Percentiles rank a stretch among this genome's conserved stretches.
Conservation (phyloP, 495 filamentous ascomycete genomes). For the Aspergillus sparsus region DNA sequence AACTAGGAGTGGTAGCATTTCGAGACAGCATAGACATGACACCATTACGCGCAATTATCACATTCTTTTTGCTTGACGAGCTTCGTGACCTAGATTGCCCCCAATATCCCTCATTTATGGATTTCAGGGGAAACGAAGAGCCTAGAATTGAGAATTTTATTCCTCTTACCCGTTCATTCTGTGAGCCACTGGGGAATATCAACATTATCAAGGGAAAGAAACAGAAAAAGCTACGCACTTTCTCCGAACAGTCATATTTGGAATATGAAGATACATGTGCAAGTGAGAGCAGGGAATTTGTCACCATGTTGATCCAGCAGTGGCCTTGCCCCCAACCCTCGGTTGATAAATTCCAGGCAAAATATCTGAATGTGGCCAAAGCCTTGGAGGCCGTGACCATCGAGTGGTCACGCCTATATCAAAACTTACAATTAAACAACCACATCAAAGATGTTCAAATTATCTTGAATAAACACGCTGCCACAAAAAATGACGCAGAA, state of each 20-base stretch:
- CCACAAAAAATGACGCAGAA: too few relatives aligned
- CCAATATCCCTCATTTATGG: conserved; percentile 26
- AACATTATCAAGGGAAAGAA: background rate
- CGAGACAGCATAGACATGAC: conserved; percentile 33
- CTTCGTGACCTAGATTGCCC: conserved; percentile 37
- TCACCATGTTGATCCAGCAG: conserved; percentile 34
- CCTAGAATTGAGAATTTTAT: conserved; percentile 26
- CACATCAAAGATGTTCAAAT: conserved; percentile 37
- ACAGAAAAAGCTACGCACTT: conserved; percentile 1
- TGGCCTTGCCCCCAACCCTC: conserved; percentile 39
- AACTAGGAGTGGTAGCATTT: conserved; percentile 44
- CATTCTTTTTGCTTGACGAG: conserved; percentile 36
- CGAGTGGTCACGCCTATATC: conserved; percentile 51
- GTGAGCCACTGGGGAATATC: conserved; percentile 3
- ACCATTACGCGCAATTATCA: conserved; percentile 36
- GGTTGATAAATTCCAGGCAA: conserved; percentile 21
- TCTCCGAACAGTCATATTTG: background rate
- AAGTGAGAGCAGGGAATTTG: conserved; percentile 30
- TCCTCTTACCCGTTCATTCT: conserved; percentile 28
- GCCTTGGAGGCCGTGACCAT: conserved; percentile 42
- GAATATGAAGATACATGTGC: conserved; percentile 22
- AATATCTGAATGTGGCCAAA: conserved; percentile 33
- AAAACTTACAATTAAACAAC: conserved; percentile 45
- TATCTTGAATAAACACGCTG: conserved; percentile 19
- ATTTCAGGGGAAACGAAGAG: conserved; percentile 27